phyloP scores from a whole-genome alignment of 306 rosid genomes.

The Cajanus cajan region DNA sequence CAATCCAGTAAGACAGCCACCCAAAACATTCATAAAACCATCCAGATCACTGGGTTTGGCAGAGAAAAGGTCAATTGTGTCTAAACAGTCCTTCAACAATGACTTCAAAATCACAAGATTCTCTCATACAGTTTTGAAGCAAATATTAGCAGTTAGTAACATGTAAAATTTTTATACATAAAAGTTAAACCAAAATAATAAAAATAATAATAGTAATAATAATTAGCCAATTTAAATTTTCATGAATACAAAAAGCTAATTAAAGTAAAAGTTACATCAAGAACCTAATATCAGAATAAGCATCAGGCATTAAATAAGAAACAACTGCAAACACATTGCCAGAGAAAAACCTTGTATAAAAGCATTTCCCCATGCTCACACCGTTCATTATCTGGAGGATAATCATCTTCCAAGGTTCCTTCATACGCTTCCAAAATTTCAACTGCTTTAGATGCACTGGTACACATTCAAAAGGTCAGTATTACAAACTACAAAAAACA shows the following conservation, averaged over 20 bases:
- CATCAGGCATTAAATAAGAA: constrained; percentile 22
- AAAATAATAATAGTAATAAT: too few relatives aligned
- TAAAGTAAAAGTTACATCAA: constrained; percentile 2
- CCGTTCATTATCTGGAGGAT: constrained; percentile 96
- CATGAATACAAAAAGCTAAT: not conserved
- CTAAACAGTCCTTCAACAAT: not conserved
- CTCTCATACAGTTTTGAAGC: not conserved
- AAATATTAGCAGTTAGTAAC: not conserved
- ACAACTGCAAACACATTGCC: constrained; percentile 19
- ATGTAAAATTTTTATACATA: not conserved
- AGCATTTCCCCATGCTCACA: constrained; percentile 99
- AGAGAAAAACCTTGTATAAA: constrained; percentile 71
- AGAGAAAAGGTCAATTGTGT: not conserved
- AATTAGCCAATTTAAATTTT: not conserved
- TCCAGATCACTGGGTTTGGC: constrained; percentile 4
- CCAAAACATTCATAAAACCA: constrained; percentile 1
- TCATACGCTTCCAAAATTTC: constrained; percentile 99
- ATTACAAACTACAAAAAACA: not conserved
- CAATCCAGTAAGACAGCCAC: not conserved
- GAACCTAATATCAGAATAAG: constrained; percentile 1
- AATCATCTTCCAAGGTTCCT: constrained; percentile 94
- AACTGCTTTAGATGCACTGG: constrained; percentile 84
- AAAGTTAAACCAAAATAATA: not conserved
- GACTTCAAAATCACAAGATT: not conserved
- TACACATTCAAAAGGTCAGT: constrained; percentile 24